phyloP scores from a whole-genome alignment of 2,329 filamentous ascomycete species.

The Colletotrichum spaethianum region DNA sequence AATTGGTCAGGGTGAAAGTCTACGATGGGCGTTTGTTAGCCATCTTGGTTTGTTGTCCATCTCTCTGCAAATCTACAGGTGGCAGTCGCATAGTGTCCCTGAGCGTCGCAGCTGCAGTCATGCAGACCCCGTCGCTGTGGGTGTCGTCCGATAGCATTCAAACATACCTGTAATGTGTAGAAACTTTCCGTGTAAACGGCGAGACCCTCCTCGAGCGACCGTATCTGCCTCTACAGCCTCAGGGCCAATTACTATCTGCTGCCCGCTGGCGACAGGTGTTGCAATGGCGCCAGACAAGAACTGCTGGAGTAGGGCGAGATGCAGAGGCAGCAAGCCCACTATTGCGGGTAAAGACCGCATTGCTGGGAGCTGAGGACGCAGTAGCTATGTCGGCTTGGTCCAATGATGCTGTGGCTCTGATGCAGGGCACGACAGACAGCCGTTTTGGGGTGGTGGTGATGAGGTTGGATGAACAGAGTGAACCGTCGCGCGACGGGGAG shows the following conservation, averaged over 20 bases:
- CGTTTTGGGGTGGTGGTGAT: neutral
- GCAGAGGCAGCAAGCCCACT: conserved; percentile 40
- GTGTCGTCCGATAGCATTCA: conserved; percentile 22
- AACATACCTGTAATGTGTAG: conserved; percentile 87
- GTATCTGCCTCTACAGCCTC: conserved; percentile 42
- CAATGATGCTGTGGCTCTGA: conserved; percentile 20
- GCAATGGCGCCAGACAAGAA: conserved; percentile 41
- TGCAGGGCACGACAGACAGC: conserved; percentile 10
- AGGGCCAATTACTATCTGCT: conserved; percentile 40
- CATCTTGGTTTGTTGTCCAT: conserved; percentile 34
- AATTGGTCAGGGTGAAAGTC: conserved; percentile 93
- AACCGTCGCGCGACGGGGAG: conserved; percentile 2
- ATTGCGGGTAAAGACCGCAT: conserved; percentile 42
- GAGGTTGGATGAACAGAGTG: neutral
- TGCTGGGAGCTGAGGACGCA: conserved; percentile 24
- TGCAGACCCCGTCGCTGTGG: neutral
- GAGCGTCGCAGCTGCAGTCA: neutral
- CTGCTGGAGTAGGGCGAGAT: conserved; percentile 36
- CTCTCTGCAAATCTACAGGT: conserved; percentile 8
- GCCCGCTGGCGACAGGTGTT: conserved; percentile 38
- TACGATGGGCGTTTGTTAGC: conserved; percentile 53
- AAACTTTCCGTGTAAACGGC: conserved; percentile 77
- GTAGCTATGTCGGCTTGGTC: neutral
- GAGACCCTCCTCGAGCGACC: conserved; percentile 54
- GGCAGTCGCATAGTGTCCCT: neutral